Evolutionary conservation across 1,284 basidiomycete genomes (phyloP), one percentile per base, ranked within the genome.

Genomic region (Kalmanozyma brasiliensis): DNA sequence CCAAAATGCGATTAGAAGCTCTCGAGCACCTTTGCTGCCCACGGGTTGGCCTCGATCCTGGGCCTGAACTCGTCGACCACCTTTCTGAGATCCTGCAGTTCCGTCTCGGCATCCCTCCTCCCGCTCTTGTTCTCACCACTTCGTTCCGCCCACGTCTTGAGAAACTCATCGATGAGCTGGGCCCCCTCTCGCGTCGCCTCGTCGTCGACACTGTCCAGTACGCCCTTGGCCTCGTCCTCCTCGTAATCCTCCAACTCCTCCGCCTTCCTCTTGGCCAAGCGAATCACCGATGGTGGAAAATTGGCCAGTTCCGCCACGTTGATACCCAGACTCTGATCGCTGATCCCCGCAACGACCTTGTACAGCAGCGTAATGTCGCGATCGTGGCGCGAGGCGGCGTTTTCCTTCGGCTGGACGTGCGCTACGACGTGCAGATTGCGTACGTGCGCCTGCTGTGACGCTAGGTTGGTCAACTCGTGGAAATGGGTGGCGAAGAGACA

Each of bases 241-340:
- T 89, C 89, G 82, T 94, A 95, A 78, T 97, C 94, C 84, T 99
- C 96, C 26, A 99, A 85, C 73, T 98, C 95, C 73, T 95, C 92
- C 0, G 95, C 95, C 81, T 98, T 98, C 42, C 90, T 87, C 83
- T 92, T 93, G 5, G 96, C 96, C 47, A 94, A 91, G 85, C 90
- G 92, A 62, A 98, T 89, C 5, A 98, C 94, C 64, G 89, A 90
- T 53, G 94, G 91, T 0, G 95, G 96, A 84, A 99, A 98, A 79
- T 95, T 93, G 11, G 96, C 95, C 33, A 98, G 85, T 81, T 95
- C 88, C 0, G 96, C 96, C 19, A 99, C 96, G 74, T 98, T 94
- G 41, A 99, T 98, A 83, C 96, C 96, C 78, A 98, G 97, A 80
- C 92, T 94, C 83, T 98, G 95, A 79, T 98, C 95, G 63, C 92